Conservation (phyloP, 108 stramenopile species). For the Schizochytrium sp. region DNA sequence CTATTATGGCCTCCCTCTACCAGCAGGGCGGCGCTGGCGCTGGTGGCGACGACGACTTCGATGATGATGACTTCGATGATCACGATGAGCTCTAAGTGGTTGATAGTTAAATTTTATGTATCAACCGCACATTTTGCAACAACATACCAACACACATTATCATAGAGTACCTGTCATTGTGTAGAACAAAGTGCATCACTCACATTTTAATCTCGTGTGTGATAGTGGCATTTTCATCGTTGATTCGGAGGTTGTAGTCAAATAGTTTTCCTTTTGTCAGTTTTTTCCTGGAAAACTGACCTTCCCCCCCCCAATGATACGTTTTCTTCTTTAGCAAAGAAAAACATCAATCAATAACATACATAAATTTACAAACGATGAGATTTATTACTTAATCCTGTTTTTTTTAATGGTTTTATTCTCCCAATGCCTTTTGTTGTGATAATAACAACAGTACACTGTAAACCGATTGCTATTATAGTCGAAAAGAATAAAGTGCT, state of each 20-base stretch:
- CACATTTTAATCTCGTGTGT: background rate
- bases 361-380: too few relatives aligned
- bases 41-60: constrained; percentile 75
- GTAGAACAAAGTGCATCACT: background rate
- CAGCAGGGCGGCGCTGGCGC: constrained; percentile 69
- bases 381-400: too few relatives aligned
- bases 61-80: constrained; percentile 70
- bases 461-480: too few relatives aligned
- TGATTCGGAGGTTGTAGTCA: background rate
- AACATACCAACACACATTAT: background rate
- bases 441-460: too few relatives aligned
- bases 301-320: too few relatives aligned
- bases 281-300: background rate
- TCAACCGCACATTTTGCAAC: background rate
- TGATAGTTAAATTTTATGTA: background rate
- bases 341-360: too few relatives aligned
- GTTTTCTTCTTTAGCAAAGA: too few relatives aligned
- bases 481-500: too few relatives aligned
- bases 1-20: constrained; percentile 87
- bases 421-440: too few relatives aligned
- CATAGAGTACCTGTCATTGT: background rate
- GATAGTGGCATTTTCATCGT: background rate
- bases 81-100: constrained; percentile 63
- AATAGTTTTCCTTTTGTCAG: background rate
- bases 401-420: too few relatives aligned